These are phyloP conservation scores for Penicillium lagena DNA, from an alignment of 495 filamentous ascomycete genomes.

Conservation along the genomic window DNA sequence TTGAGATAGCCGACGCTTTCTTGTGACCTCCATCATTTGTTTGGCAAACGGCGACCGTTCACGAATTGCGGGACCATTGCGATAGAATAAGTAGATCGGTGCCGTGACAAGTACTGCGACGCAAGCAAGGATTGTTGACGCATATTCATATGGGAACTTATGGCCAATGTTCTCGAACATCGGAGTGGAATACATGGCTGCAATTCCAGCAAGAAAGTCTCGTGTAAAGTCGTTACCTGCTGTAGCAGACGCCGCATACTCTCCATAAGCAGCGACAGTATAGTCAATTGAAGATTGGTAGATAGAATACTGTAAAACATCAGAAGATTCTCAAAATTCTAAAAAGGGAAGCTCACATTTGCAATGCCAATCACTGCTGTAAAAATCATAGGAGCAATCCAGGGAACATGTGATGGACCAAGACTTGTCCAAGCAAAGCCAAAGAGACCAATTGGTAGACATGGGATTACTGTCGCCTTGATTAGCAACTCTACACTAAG, in stretches of 20 bases:
- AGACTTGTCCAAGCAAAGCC: constrained; percentile 60
- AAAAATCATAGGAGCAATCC: constrained; percentile 57
- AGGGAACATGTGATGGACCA: constrained; percentile 47
- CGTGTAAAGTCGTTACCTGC: constrained; percentile 55
- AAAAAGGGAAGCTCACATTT: constrained; percentile 19
- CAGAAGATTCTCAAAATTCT: too few species aligned
- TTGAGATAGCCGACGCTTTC: too few species aligned
- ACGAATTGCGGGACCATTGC: constrained; percentile 40
- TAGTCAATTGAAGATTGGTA: constrained; percentile 76
- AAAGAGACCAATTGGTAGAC: constrained; percentile 52
- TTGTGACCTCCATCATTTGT: too few species aligned
- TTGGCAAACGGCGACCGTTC: constrained; percentile 38
- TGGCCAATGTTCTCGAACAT: constrained; percentile 35
- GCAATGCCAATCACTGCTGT: constrained; percentile 54
- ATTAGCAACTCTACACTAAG: too few species aligned
- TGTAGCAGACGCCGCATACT: constrained; percentile 68
- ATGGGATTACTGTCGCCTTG: too few species aligned
- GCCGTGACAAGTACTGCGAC: constrained; percentile 36
- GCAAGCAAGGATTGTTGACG: constrained; percentile 36
- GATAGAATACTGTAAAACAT: constrained; percentile 40
- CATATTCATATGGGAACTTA: constrained; percentile 35
- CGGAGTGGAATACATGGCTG: constrained; percentile 36
- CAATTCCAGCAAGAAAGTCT: constrained; percentile 39
- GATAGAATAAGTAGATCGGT: constrained; percentile 47
- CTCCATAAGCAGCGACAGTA: constrained; percentile 70